A percentile compares a stretch with the other conserved stretches of the same genome.
These are phyloP conservation scores for Hanseniaspora pseudoguilliermondii DNA, from an alignment of 805 yeast species.

Conservation along the genomic window DNA sequence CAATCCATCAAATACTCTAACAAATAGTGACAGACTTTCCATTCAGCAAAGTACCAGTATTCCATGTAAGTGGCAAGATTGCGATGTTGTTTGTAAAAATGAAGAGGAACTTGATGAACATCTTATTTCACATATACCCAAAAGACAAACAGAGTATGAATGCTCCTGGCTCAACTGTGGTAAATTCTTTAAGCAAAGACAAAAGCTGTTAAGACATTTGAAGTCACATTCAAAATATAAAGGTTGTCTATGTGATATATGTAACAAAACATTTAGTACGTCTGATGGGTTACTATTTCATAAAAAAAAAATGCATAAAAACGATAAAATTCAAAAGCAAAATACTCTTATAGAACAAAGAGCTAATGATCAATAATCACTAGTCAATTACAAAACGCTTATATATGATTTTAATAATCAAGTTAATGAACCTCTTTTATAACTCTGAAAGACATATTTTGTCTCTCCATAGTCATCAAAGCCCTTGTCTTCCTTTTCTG, in stretches of 20 bases:
- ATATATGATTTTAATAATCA: neutral
- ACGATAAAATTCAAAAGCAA: neutral
- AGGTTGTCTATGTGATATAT: conserved; percentile 60
- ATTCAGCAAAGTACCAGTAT: neutral
- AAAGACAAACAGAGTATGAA: conserved; percentile 53
- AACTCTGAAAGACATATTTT: conserved; percentile 28
- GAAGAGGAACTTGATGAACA: conserved; percentile 62
- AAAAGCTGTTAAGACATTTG: conserved; percentile 72
- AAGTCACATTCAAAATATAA: conserved; percentile 78
- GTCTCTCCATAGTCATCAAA: conserved; percentile 77
- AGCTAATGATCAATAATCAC: no score
- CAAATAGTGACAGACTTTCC: conserved; percentile 2
- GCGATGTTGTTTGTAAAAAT: conserved; percentile 38
- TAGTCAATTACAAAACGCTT: neutral
- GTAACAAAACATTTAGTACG: conserved; percentile 63
- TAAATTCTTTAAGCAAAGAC: conserved; percentile 66
- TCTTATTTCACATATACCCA: conserved; percentile 54
- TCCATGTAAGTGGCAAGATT: conserved; percentile 29
- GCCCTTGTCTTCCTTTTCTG: conserved; percentile 45
- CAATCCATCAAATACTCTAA: conserved; percentile 1
- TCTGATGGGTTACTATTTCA: conserved; percentile 72
- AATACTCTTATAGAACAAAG: no score
- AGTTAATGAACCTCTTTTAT: neutral
- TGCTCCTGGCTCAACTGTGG: conserved; percentile 76
- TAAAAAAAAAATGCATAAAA: conserved; percentile 32